A percentile compares a stretch with the other conserved stretches of the same genome.
These are phyloP conservation scores for Xylaria grammica DNA, from an alignment of 495 filamentous ascomycete species.

Conservation along the genomic window DNA sequence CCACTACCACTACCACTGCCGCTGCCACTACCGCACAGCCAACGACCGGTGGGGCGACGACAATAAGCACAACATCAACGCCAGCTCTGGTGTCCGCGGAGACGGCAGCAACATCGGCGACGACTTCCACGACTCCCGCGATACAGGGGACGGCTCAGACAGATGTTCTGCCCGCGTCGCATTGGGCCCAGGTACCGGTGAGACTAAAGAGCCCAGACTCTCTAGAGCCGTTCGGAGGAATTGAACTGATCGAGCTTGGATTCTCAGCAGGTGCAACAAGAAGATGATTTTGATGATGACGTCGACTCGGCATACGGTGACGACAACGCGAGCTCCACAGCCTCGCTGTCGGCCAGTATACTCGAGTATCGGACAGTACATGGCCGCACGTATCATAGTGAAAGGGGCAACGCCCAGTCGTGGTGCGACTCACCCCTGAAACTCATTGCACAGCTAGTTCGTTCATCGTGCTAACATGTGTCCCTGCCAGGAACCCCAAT, in stretches of 20 bases:
- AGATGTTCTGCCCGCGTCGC: conserved; percentile 35
- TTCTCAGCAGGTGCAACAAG: conserved; percentile 9
- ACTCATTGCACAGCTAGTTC: too few species aligned
- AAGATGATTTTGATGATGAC: conserved; percentile 33
- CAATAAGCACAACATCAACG: background rate
- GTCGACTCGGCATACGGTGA: conserved; percentile 37
- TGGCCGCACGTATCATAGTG: conserved; percentile 48
- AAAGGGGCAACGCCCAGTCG: conserved; percentile 36
- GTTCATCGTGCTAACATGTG: background rate
- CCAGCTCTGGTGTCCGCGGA: background rate
- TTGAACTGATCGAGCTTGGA: conserved; percentile 3
- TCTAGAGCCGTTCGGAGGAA: background rate
- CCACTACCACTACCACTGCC: conserved; percentile 1
- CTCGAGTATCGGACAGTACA: conserved; percentile 48
- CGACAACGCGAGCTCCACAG: conserved; percentile 43
- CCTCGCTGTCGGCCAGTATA: conserved; percentile 51
- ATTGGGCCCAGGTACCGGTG: conserved; percentile 33
- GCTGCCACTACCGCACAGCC: conserved; percentile 6
- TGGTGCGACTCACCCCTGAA: conserved; percentile 32
- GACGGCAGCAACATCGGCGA: conserved; percentile 5
- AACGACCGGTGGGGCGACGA: background rate
- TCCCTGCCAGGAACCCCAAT: conserved; percentile 38
- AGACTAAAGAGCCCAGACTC: conserved; percentile 9
- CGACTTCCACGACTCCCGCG: conserved; percentile 4
- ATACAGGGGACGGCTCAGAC: background rate